A percentile compares a stretch with the other conserved stretches of the same genome.
Evolutionary conservation across 495 filamentous ascomycete genomes (phyloP).

Genomic region (Saxophila tyrrhenica): DNA sequence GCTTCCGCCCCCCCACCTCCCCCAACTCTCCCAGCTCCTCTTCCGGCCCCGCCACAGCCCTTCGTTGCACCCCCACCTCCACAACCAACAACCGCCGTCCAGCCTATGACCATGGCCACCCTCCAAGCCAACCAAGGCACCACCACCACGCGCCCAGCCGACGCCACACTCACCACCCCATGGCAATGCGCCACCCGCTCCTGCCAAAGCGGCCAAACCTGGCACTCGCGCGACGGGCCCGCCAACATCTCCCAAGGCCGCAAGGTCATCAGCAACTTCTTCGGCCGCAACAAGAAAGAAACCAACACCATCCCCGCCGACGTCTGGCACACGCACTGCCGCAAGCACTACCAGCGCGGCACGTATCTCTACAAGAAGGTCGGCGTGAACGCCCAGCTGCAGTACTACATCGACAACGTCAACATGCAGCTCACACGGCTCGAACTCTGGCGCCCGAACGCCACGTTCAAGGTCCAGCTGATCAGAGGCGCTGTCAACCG

Average conservation of each 20-base stretch:
- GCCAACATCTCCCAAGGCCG: slow-evolving; percentile 26
- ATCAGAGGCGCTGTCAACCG: background rate
- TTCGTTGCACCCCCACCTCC: background rate
- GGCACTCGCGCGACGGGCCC: background rate
- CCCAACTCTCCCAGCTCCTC: too few species aligned
- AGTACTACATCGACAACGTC: slow-evolving; percentile 3
- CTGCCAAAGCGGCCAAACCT: slow-evolving; percentile 13
- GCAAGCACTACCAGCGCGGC: slow-evolving; percentile 66
- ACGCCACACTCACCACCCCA: slow-evolving; percentile 1
- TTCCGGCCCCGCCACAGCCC: too few species aligned
- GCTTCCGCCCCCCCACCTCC: too few species aligned
- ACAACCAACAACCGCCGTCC: background rate
- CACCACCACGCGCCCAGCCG: background rate
- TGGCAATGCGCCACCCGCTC: slow-evolving; percentile 14
- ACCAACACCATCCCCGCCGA: slow-evolving; percentile 54
- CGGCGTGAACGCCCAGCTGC: background rate
- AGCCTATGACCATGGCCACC: background rate
- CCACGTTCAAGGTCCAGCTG: slow-evolving; percentile 13
- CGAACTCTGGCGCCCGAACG: slow-evolving; percentile 13
- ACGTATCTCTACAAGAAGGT: slow-evolving; percentile 2
- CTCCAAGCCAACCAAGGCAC: background rate
- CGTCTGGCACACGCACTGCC: slow-evolving; percentile 53
- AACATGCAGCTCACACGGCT: slow-evolving; percentile 8
- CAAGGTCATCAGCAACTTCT: slow-evolving; percentile 74
- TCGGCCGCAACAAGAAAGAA: slow-evolving; percentile 75